Evolutionary conservation across 2,329 filamentous ascomycete species (phyloP), one percentile per base, ranked within the genome.

Genomic region (Dactylellina sp.): DNA sequence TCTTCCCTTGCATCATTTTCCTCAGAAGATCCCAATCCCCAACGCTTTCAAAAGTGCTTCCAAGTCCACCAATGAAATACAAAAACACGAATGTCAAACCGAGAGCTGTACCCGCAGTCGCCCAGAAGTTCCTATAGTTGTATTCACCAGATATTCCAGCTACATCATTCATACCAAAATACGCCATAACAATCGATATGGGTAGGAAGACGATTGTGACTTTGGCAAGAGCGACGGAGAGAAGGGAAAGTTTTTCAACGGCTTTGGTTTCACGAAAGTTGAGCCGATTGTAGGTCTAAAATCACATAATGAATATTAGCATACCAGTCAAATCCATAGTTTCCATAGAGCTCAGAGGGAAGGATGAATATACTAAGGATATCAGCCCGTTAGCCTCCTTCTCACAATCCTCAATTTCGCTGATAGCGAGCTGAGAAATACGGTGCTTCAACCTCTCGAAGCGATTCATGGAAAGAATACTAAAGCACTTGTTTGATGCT

Each of bases 341-440:
- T n/a, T n/a, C n/a, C n/a, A n/a, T n/a, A n/a, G n/a, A n/a, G n/a
- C n/a, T n/a, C n/a, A n/a, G n/a, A n/a, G n/a, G n/a, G n/a, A n/a
- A n/a, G n/a, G 37, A 5, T 25, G 42, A 32, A 62, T 57, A 18
- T 49, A 74, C 70, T 61, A 83, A 76, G 11, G 70, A 82, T 0
- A 85, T 83, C 1, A 86, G 78, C 1, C 81, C 81, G 5, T 85
- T 83, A 66, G 85, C 85, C 75, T 85, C 83, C 40, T 83, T 82
- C 18, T 89, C 80, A 76, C 87, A 89, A 75, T 87, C 85, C 57
- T 89, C 85, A 46, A 89, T 87, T 78, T 89, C 88, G 63, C 84
- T 86, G 71, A 89, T 79, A 9, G 87, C 88, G 75, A 89, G 89
- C 39, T 89, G 80, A 44, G 85, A 83, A 66, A 89, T 89, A 2